These are phyloP conservation scores for Thecaphora frezii DNA, from an alignment of 1,284 basidiomycete species.

Conservation along the genomic window DNA sequence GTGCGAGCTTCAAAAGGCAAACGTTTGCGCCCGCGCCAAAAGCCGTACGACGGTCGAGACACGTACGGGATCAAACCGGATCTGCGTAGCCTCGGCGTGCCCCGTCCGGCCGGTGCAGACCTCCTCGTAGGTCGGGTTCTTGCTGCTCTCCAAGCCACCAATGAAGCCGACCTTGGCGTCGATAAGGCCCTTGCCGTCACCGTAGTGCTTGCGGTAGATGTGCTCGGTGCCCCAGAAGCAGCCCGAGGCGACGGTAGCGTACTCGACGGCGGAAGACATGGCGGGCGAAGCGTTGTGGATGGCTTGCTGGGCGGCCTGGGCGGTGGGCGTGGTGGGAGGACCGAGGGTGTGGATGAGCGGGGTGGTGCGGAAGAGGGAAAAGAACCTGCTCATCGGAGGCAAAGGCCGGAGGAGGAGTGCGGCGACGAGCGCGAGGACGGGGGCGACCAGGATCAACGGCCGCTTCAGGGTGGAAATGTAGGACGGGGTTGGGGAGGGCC, in stretches of 20 bases:
- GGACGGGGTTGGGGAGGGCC: no score
- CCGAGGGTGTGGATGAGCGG: constrained; percentile 37
- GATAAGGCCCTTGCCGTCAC: constrained; percentile 50
- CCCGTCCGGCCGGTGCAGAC: constrained; percentile 75
- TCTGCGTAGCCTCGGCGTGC: constrained; percentile 84
- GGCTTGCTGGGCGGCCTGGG: constrained; percentile 31
- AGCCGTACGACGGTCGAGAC: no score
- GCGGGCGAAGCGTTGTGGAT: constrained; percentile 3
- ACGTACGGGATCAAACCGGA: constrained; percentile 76
- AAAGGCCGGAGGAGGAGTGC: constrained; percentile 6
- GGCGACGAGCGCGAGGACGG: not conserved
- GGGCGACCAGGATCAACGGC: no score
- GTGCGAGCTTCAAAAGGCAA: no score
- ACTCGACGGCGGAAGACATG: constrained; percentile 27
- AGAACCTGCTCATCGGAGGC: constrained; percentile 36
- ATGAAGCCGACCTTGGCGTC: constrained; percentile 53
- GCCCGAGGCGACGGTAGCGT: constrained; percentile 45
- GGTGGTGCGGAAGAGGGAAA: constrained; percentile 35
- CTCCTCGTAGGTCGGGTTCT: constrained; percentile 66
- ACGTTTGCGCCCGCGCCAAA: no score
- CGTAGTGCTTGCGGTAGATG: constrained; percentile 53
- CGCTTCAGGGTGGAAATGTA: no score
- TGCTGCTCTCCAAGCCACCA: constrained; percentile 46
- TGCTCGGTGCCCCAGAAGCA: constrained; percentile 58
- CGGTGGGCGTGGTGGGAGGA: constrained; percentile 33